phyloP scores from a whole-genome alignment of 345 rosid species.

The Carallia pectinifolia region DNA sequence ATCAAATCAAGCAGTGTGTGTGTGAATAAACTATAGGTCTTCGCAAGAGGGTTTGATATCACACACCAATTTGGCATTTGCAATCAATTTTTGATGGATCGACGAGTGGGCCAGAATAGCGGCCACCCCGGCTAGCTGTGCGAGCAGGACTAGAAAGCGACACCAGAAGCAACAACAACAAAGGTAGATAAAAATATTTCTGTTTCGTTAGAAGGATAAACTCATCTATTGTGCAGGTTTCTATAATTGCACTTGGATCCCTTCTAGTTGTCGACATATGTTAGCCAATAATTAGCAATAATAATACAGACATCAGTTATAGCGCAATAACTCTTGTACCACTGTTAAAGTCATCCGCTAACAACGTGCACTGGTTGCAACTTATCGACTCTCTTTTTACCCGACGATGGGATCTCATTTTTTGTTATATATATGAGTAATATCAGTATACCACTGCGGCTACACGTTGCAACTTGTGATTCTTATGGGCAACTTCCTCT shows the following conservation, averaged over 20 bases:
- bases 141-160: conserved; percentile 28
- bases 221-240: neutral
- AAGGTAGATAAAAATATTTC: conserved; percentile 2
- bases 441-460: neutral
- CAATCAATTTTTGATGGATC: conserved; percentile 23
- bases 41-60: neutral
- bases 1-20: conserved; percentile 23
- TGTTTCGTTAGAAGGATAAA: neutral
- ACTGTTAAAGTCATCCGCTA: too few relatives aligned
- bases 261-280: too few relatives aligned
- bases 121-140: neutral
- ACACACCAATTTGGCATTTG: conserved; percentile 22
- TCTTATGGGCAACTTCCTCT: conserved; percentile 27
- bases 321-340: too few relatives aligned
- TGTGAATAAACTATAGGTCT: conserved; percentile 5
- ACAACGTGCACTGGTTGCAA: too few relatives aligned
- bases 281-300: too few relatives aligned
- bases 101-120: conserved; percentile 10
- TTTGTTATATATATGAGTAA: neutral
- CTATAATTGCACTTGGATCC: too few relatives aligned
- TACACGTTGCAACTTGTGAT: conserved; percentile 18
- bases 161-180: conserved; percentile 41
- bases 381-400: too few relatives aligned
- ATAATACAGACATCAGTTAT: too few relatives aligned
- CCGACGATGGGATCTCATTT: neutral